Evolutionary conservation across 441 rosid genomes (phyloP).

Genomic region (Flueggea neowawraea): DNA sequence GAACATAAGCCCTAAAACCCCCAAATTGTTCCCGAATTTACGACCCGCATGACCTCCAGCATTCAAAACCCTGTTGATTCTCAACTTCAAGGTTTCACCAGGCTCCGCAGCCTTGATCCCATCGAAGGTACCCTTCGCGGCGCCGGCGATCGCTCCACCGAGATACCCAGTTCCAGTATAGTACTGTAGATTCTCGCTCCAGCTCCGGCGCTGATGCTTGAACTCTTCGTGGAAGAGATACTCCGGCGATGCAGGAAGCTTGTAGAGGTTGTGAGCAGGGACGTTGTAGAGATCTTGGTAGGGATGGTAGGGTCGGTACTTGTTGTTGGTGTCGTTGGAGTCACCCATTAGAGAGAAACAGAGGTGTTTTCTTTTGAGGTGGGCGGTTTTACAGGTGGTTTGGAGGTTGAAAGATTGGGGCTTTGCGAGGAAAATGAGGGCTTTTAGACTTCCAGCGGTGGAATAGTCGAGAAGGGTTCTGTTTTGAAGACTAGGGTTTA

Average conservation of each 20-base stretch:
- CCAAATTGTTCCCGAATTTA: constrained; percentile 43
- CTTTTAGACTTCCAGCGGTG: too few relatives aligned
- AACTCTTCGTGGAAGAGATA: constrained; percentile 58
- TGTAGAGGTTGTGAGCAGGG: constrained; percentile 44
- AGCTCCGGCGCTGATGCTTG: constrained; percentile 38
- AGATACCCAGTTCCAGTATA: constrained; percentile 57
- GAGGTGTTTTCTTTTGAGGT: too few relatives aligned
- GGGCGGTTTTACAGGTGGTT: too few relatives aligned
- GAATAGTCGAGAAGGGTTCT: too few relatives aligned
- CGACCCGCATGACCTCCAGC: constrained; percentile 53
- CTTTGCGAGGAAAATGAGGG: too few relatives aligned
- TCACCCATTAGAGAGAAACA: constrained; percentile 19
- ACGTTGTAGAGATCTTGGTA: constrained; percentile 44
- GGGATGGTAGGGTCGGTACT: constrained; percentile 41
- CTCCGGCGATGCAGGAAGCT: constrained; percentile 60
- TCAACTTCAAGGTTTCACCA: constrained; percentile 52
- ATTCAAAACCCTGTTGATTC: constrained; percentile 46
- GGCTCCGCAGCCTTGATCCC: constrained; percentile 45
- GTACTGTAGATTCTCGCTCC: constrained; percentile 59
- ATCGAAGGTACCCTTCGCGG: constrained; percentile 34
- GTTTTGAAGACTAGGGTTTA: too few relatives aligned
- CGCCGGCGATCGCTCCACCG: constrained; percentile 45
- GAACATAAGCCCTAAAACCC: constrained; percentile 44
- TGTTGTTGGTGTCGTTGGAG: constrained; percentile 12
- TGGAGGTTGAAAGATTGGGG: too few relatives aligned